Percentiles rank a stretch among this genome's conserved stretches.
Evolutionary conservation across 2,329 filamentous ascomycete species (phyloP).

Genomic region (Aspergillus pseudonomiae): DNA sequence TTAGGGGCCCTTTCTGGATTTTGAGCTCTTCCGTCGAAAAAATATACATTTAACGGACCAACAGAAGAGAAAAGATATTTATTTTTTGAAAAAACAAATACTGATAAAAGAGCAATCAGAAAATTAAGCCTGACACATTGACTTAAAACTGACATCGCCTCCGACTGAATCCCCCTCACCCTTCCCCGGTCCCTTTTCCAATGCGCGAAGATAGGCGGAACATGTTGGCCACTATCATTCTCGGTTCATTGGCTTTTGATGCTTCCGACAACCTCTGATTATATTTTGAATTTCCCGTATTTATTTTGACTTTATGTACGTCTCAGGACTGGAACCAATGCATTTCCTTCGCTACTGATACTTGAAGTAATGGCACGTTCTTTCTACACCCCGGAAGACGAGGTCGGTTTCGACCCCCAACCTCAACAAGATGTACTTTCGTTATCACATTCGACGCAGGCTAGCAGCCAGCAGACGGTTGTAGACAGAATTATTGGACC

Average conservation of each 20-base stretch:
- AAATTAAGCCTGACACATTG: conserved; percentile 31
- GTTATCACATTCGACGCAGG: conserved; percentile 28
- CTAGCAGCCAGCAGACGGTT: conserved; percentile 30
- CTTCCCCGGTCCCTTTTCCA: conserved; percentile 26
- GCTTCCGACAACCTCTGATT: conserved; percentile 15
- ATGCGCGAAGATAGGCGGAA: conserved; percentile 19
- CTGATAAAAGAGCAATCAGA: conserved; percentile 9
- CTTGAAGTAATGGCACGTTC: conserved; percentile 29
- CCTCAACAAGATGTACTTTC: conserved; percentile 29
- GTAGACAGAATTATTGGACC: conserved; percentile 22
- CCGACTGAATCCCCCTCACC: conserved; percentile 29
- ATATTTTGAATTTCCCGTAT: conserved; percentile 10
- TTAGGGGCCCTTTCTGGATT: neutral
- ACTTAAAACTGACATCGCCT: conserved; percentile 37
- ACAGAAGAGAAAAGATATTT: conserved; percentile 10
- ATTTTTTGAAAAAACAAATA: conserved; percentile 4
- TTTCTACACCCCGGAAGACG: conserved; percentile 27
- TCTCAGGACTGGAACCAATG: conserved; percentile 19
- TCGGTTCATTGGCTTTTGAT: conserved; percentile 20
- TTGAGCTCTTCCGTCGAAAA: conserved; percentile 15
- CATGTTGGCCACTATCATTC: conserved; percentile 26
- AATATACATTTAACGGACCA: conserved; percentile 8
- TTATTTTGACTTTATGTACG: conserved; percentile 22
- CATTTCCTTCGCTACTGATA: conserved; percentile 22
- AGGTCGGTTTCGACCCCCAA: conserved; percentile 26